phyloP scores from a whole-genome alignment of 176 grass and related monocot genomes.

The Musa itinerans region DNA sequence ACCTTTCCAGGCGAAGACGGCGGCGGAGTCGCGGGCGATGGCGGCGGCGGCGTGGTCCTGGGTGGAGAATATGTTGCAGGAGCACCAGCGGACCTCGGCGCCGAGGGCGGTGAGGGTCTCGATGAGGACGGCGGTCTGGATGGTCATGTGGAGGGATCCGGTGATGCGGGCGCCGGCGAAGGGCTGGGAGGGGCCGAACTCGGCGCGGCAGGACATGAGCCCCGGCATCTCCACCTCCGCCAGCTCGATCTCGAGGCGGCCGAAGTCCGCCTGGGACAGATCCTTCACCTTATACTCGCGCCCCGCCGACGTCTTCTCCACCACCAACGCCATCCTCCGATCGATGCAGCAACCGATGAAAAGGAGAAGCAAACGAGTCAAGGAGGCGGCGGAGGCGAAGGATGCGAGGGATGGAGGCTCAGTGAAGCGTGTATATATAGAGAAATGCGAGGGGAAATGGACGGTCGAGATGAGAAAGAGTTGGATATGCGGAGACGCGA shows the following conservation, averaged over 20 bases:
- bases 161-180: slow-evolving; percentile 79
- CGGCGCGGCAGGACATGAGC: slow-evolving; percentile 74
- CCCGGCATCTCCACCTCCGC: slow-evolving; percentile 99
- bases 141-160: slow-evolving; percentile 97
- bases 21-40: slow-evolving; percentile 83
- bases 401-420: not conserved
- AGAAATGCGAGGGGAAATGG: not conserved
- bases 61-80: slow-evolving; percentile 99
- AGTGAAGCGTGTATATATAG: not conserved
- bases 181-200: slow-evolving; percentile 77
- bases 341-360: not conserved
- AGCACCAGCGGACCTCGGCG: slow-evolving; percentile 92
- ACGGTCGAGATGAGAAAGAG: not conserved
- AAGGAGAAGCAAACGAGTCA: not conserved
- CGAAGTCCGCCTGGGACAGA: slow-evolving; percentile 92
- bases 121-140: slow-evolving; percentile 97
- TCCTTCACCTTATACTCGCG: slow-evolving; percentile 99
- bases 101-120: slow-evolving; percentile 91
- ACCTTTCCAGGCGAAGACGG: slow-evolving; percentile 95
- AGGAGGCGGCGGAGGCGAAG: not conserved
- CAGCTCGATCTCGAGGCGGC: slow-evolving; percentile 83
- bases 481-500: slow-evolving; percentile 15
- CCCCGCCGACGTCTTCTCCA: slow-evolving; percentile 84
- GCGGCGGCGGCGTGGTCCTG: slow-evolving; percentile 97
- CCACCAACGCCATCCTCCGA: slow-evolving; percentile 48